phyloP scores from a whole-genome alignment of 768 basidiomycete species.

The Pilatotrama ljubarskyi region DNA sequence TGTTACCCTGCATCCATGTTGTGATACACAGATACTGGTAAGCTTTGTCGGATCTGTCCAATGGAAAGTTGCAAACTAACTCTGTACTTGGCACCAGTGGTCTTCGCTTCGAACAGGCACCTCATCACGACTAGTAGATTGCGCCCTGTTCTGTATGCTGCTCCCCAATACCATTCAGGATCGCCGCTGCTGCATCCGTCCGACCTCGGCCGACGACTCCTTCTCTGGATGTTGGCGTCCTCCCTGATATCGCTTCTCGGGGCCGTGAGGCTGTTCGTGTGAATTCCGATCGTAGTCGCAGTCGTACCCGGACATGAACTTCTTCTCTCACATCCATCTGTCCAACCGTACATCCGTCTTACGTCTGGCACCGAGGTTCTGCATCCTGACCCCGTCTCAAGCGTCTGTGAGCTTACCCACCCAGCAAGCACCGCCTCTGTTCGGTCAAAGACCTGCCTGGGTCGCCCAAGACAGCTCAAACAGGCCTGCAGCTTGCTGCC shows the following conservation, averaged over 20 bases:
- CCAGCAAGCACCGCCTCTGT: neutral
- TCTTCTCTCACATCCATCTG: constrained; percentile 1
- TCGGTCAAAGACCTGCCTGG: neutral
- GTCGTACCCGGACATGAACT: neutral
- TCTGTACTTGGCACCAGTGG: constrained; percentile 62
- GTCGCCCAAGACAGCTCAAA: neutral
- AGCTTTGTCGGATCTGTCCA: constrained; percentile 11
- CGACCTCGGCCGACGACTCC: neutral
- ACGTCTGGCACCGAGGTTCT: neutral
- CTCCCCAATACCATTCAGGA: constrained; percentile 8
- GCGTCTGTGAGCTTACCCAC: neutral
- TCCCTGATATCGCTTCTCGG: neutral
- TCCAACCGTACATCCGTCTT: neutral
- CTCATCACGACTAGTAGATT: constrained; percentile 53
- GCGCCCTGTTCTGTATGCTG: constrained; percentile 21
- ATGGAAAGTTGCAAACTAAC: neutral
- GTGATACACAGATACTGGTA: constrained; percentile 37
- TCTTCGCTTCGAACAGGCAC: constrained; percentile 84
- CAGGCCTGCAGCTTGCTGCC: neutral
- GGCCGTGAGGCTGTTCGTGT: constrained; percentile 11
- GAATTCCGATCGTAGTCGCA: constrained; percentile 7
- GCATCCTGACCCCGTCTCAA: neutral
- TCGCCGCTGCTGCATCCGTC: neutral
- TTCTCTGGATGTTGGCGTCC: neutral
- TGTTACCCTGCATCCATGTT: constrained; percentile 11